These are phyloP conservation scores for Torulaspora indica DNA, from an alignment of 805 yeast species.

Conservation along the genomic window DNA sequence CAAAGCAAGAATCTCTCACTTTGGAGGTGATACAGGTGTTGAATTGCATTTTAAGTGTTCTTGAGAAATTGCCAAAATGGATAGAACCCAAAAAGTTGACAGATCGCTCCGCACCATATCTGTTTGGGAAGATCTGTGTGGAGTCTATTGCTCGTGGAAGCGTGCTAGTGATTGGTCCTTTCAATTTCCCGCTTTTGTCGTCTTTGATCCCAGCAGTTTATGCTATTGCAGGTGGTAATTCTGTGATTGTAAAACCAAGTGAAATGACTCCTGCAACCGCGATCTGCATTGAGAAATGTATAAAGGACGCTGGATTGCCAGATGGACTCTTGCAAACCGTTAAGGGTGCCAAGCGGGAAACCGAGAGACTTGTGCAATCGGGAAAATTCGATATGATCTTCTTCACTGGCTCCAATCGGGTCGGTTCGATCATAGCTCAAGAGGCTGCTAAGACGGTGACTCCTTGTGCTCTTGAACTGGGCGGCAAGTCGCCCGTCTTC, in stretches of 20 bases:
- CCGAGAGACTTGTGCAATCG: constrained; percentile 50
- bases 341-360: constrained; percentile 66
- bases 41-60: constrained; percentile 55
- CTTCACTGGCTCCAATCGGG: constrained; percentile 75
- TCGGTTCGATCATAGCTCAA: constrained; percentile 70
- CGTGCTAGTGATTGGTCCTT: constrained; percentile 53
- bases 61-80: constrained; percentile 59
- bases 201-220: constrained; percentile 63
- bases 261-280: constrained; percentile 67
- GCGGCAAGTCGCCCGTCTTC: constrained; percentile 88
- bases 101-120: constrained; percentile 29
- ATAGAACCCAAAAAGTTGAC: constrained; percentile 44
- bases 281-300: constrained; percentile 48
- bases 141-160: constrained; percentile 55
- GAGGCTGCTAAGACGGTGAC: constrained; percentile 84
- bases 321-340: constrained; percentile 57
- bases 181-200: constrained; percentile 50
- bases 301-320: constrained; percentile 47
- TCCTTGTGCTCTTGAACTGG: constrained; percentile 77
- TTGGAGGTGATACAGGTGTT: constrained; percentile 51
- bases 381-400: constrained; percentile 75
- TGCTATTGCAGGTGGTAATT: constrained; percentile 83
- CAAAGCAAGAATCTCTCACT: constrained; percentile 55
- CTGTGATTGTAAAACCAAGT: constrained; percentile 69
- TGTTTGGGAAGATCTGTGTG: constrained; percentile 38